A percentile compares a stretch with the other conserved stretches of the same genome.
Conservation (phyloP, 2,329 filamentous ascomycete genomes). For the Alternaria incomplexa region DNA sequence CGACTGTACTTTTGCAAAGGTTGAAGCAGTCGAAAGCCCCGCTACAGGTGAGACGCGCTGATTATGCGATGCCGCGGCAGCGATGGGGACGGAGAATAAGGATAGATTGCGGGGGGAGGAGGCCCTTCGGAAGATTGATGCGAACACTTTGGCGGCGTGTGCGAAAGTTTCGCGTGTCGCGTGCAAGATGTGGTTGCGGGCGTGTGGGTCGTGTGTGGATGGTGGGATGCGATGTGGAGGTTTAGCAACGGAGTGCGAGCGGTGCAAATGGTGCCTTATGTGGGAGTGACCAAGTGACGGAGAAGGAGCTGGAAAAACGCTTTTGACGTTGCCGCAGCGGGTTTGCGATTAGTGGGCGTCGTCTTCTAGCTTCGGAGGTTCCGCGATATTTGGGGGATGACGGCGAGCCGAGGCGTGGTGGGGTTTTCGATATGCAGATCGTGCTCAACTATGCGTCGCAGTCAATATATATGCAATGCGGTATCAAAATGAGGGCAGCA, state of each 20-base stretch:
- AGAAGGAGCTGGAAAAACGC: slow-evolving; percentile 25
- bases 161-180: slow-evolving; percentile 25
- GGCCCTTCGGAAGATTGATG: slow-evolving; percentile 75
- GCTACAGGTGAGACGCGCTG: slow-evolving; percentile 59
- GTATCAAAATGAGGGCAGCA: slow-evolving; percentile 13
- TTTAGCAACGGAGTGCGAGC: not conserved
- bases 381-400: slow-evolving; percentile 21
- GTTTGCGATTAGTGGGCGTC: slow-evolving; percentile 15
- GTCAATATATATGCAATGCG: not conserved
- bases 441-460: slow-evolving; percentile 13
- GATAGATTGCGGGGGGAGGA: slow-evolving; percentile 70
- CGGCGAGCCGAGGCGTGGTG: slow-evolving; percentile 18
- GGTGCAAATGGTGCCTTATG: slow-evolving; percentile 16
- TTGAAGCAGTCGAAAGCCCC: slow-evolving; percentile 50
- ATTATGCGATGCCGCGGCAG: slow-evolving; percentile 72
- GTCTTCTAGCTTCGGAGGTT: slow-evolving; percentile 29
- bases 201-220: slow-evolving; percentile 20
- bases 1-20: slow-evolving; percentile 39
- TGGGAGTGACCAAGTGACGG: slow-evolving; percentile 5
- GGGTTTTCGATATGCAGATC: slow-evolving; percentile 11
- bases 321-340: slow-evolving; percentile 14
- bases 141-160: slow-evolving; percentile 85
- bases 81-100: slow-evolving; percentile 73
- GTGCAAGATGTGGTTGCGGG: slow-evolving; percentile 22
- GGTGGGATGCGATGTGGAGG: slow-evolving; percentile 17